Conservation (phyloP, 177 flowering plant species). For the Telopea speciosissima region DNA sequence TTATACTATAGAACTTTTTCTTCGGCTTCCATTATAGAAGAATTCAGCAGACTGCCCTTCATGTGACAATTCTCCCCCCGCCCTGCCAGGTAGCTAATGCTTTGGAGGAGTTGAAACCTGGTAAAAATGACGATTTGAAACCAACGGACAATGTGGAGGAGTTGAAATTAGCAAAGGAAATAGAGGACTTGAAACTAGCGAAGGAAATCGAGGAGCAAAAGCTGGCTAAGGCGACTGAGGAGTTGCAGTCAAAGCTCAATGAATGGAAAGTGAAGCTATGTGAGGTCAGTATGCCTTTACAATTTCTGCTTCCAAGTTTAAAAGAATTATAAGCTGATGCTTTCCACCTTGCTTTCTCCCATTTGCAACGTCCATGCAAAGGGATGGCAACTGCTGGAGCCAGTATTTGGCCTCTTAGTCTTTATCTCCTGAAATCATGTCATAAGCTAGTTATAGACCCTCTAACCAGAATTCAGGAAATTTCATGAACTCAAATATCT, state of each 20-base stretch:
- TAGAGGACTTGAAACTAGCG: constrained; percentile 3
- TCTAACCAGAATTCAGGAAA: neutral
- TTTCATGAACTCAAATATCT: neutral
- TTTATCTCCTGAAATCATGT: neutral
- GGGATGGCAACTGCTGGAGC: neutral
- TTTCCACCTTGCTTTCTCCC: too few relatives aligned
- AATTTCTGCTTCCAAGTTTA: neutral
- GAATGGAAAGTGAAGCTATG: constrained; percentile 37
- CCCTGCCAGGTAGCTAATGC: constrained; percentile 22
- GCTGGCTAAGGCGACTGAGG: constrained; percentile 8
- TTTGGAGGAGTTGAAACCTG: constrained; percentile 23
- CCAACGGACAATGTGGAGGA: constrained; percentile 17
- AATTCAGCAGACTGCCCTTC: too few relatives aligned
- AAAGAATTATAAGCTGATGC: neutral
- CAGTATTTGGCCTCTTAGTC: too few relatives aligned
- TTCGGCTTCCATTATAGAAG: neutral
- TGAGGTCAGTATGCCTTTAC: constrained; percentile 37
- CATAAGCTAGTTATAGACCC: too few relatives aligned
- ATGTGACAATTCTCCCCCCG: neutral
- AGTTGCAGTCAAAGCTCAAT: constrained; percentile 29
- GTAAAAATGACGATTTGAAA: too few relatives aligned
- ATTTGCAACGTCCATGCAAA: neutral
- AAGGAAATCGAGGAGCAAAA: constrained; percentile 6
- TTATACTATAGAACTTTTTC: neutral
- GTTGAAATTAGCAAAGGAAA: constrained; percentile 4